Base-by-base conservation (phyloP, 1,284 basidiomycete species). In the Cryptococcus sp. region DNA sequence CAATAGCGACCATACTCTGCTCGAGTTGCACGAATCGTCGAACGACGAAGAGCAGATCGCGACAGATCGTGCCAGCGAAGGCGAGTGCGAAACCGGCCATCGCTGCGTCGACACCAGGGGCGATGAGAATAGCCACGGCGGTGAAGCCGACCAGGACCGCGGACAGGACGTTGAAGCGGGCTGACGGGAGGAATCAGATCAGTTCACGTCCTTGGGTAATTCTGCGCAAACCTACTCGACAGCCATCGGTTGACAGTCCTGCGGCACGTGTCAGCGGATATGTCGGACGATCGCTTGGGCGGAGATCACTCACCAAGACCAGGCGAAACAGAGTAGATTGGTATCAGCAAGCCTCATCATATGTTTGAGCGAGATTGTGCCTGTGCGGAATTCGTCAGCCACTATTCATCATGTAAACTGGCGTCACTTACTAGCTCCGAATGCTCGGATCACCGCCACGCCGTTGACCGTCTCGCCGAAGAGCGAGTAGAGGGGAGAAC, bases 1-100 rank as follows among this genome's bases (percentile, higher is more conserved):
- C 94, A 49, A 97, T 81, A 16, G 91, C 91, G 61, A 96, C 92
- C 91, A 96, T 93, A 20, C 88, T 88, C 76, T 96, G 91, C 73
- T 96, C 93, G 19, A 96, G 81, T 45, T 90, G 86, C 51, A 94
- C 91, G 65, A 88, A 89, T 48, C 87, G 83, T 41, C 86, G 83
- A 35, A 87, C 80, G 38, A 81, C 76, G 57, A 73, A 64, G 60
- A 88, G 82, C 43, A 93, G 82, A 71, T 93, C 89, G 52, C 80
- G 80, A 1, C 87, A 86, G 54, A 93, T 84, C 0, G 85, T 88
- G 2, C 85, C 84, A 8, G 90, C 88, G 70, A 94, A 94, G 0
- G 90, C 85, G 25, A 95, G 80, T 5, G 89, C 86, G 73, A 95
- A 93, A 11, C 78, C 92, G 13, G 91, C 91, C 60, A 88, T 80